Evolutionary conservation across 768 basidiomycete species (phyloP).

Genomic region (Boletus sp.): DNA sequence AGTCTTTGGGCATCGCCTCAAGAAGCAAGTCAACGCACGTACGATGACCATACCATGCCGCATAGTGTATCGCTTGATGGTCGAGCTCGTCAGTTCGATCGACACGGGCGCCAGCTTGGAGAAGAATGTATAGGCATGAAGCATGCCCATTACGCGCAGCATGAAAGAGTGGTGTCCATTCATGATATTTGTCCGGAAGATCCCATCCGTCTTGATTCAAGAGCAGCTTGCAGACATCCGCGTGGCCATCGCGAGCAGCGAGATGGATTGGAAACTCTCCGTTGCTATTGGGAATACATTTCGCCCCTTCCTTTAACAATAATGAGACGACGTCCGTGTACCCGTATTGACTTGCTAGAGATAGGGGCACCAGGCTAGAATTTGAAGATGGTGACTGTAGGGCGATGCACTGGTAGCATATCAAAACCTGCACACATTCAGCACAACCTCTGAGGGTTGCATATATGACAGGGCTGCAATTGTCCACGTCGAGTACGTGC

Average conservation of each 20-base stretch:
- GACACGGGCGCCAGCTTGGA: slow-evolving; percentile 77
- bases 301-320: slow-evolving; percentile 73
- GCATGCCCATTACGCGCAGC: slow-evolving; percentile 84
- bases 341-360: slow-evolving; percentile 87
- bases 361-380: slow-evolving; percentile 79
- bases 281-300: slow-evolving; percentile 81
- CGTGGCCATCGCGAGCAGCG: slow-evolving; percentile 89
- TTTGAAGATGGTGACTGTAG: slow-evolving; percentile 54
- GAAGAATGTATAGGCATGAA: slow-evolving; percentile 69
- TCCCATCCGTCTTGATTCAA: slow-evolving; percentile 77
- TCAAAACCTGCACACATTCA: slow-evolving; percentile 77
- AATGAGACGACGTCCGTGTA: slow-evolving; percentile 79
- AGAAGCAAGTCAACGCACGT: slow-evolving; percentile 63
- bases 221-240: slow-evolving; percentile 76
- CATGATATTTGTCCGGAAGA: slow-evolving; percentile 91
- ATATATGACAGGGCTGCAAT: slow-evolving; percentile 91
- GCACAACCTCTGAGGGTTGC: slow-evolving; percentile 84
- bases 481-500: slow-evolving; percentile 82
- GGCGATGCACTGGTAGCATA: slow-evolving; percentile 66
- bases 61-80: slow-evolving; percentile 86
- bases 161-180: slow-evolving; percentile 97
- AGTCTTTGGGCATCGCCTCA: slow-evolving; percentile 28
- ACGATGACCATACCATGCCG: slow-evolving; percentile 92
- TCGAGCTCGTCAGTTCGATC: slow-evolving; percentile 78
- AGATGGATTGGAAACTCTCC: slow-evolving; percentile 98